Base-by-base conservation (phyloP, 495 filamentous ascomycete genomes). In the Penicillium alfredii region DNA sequence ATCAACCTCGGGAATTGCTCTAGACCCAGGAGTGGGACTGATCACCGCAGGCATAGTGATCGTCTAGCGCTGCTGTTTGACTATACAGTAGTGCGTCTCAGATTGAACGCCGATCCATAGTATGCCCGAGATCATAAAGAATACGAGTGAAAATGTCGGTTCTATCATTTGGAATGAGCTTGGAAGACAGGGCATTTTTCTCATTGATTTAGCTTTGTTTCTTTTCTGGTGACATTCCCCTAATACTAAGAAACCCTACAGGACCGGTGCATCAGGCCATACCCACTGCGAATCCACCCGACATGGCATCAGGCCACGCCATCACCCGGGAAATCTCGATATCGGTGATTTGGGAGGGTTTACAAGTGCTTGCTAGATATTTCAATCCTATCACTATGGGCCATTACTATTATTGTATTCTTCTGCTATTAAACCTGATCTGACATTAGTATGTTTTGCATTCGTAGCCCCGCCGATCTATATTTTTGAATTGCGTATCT, bases 51-150 rank as follows among this genome's bases (percentile, higher is more conserved):
- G 32, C 8, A 39, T 42, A 31, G 11, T 20, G 43, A 42, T 54
- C 42, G 30, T 40, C 43, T 26, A 51, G 27, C 36, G 47, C 47
- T 40, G 37, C 40, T 53, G 50, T 44, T 46, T 53, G 17, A 15
- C 23, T 8, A 23, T 34, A 25, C 8, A 10, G 8, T 45, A 38
- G 37, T 30, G 33, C 33, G 42, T 54, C 42, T 42, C 46, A 44
- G 39, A 13, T 45, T 47, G 27, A 43, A 31, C 38, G 15, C 20
- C 25, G 30, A 42, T 13, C 21, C n/a, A 25, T 9, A 4, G 11
- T 9, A 25, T n/a, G 23, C 23, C 8, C 11, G 3, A n/a, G n/a
- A n/a, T n/a, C 23, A 8, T 7, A 25, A 25, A 1, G 8, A 25
- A 8, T 0, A 25, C 23, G 23, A 5, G 23, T 25, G 4, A 25